Evolutionary conservation across 495 filamentous ascomycete genomes (phyloP), one percentile per base, ranked within the genome.

Genomic region (Lindgomyces ingoldianus): DNA sequence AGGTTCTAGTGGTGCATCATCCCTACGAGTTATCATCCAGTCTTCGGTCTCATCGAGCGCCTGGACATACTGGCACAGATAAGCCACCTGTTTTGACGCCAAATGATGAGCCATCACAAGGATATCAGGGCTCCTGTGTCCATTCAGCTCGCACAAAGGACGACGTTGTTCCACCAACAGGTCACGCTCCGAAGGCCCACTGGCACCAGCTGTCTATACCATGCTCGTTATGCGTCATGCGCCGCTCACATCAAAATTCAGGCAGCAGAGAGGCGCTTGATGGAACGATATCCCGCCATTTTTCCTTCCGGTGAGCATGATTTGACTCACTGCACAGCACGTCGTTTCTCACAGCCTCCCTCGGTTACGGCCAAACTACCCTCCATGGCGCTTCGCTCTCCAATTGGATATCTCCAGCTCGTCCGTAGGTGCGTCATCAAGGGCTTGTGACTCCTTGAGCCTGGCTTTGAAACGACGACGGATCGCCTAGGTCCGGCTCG

Each of bases 401-500:
- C n/a, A n/a, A n/a, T n/a, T n/a, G n/a, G n/a, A n/a, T n/a, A n/a
- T n/a, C n/a, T n/a, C n/a, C 55, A 59, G 24, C 55, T 59, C 55
- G 24, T 39, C 55, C 39, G 36, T 59, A 27, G 55, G 19, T 42
- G n/a, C n/a, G 25, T 52, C 12, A 30, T 27, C 22, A 65, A 65
- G 62, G 24, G 62, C 62, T 65, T 59, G 55, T 65, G 19, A 65
- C 62, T 65, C 29, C 55, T 65, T 65, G 39, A 58, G 62, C 27
- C 4, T 59, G 30, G 62, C 54, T 59, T 58, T 65, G 51, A n/a
- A n/a, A 57, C 55, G 39, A 59, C 53, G 62, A 59, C 62, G 29
- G 42, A 64, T 26, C 21, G 26, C 60, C 47, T 57, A 36, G 54
- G 22, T 65, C 62, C 45, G 22, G 47, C 62, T 65, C 62, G 54